Conservation (phyloP, 345 rosid species). For the Citrus sp. region DNA sequence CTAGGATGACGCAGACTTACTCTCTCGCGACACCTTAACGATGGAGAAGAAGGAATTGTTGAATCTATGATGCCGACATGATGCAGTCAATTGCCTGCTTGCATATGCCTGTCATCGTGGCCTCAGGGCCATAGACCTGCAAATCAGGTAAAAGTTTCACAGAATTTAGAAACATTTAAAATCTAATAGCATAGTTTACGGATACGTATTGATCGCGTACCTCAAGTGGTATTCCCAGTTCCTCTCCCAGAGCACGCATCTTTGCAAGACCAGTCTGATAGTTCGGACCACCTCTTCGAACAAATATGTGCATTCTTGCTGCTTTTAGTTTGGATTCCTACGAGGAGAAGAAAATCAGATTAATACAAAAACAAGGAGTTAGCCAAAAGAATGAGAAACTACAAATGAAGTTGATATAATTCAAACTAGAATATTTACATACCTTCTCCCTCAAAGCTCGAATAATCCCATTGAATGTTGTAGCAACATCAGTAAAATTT, state of each 20-base stretch:
- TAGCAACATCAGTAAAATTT: conserved; percentile 93
- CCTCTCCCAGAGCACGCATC: conserved; percentile 85
- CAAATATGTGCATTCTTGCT: conserved; percentile 89
- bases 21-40: background rate
- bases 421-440: background rate
- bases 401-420: background rate
- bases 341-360: background rate
- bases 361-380: background rate
- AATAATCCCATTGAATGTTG: conserved; percentile 92
- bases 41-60: background rate
- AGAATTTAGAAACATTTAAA: background rate
- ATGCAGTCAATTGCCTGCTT: conserved; percentile 90
- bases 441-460: conserved; percentile 94
- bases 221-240: conserved; percentile 85
- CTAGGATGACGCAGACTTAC: background rate
- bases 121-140: conserved; percentile 95
- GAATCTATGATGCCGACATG: conserved; percentile 47
- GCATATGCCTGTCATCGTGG: conserved; percentile 98
- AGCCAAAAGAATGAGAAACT: background rate
- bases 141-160: background rate
- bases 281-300: conserved; percentile 95
- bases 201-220: conserved; percentile 28
- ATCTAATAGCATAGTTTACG: background rate
- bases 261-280: conserved; percentile 84
- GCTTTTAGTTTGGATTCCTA: conserved; percentile 91